Evolutionary conservation across 2,329 filamentous ascomycete species (phyloP).

Genomic region (Emmonsiellopsis sp.): DNA sequence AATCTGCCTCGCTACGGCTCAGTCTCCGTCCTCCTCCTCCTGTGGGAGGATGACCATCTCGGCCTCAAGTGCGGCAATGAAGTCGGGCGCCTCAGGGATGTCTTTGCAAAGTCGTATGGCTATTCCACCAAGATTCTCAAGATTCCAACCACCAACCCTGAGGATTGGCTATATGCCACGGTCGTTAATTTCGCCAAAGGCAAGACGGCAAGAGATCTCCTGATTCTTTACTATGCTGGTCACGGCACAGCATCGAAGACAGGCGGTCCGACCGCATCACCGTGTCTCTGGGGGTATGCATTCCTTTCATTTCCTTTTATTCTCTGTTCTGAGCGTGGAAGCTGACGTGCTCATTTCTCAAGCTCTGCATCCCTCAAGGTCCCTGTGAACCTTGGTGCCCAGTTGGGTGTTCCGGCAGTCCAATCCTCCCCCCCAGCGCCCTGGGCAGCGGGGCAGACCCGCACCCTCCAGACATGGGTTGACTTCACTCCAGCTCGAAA

Average conservation of each 20-base stretch:
- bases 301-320: not conserved
- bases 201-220: not conserved
- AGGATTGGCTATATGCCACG: not conserved
- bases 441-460: no score
- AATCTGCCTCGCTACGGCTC: not conserved
- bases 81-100: not conserved
- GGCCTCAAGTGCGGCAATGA: not conserved
- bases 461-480: not conserved
- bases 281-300: not conserved
- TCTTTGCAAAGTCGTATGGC: conserved; percentile 1
- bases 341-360: not conserved
- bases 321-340: not conserved
- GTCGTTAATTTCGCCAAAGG: not conserved
- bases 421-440: not conserved
- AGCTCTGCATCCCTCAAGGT: not conserved
- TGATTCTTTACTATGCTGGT: not conserved
- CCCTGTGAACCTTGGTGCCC: not conserved
- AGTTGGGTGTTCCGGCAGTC: not conserved
- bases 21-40: conserved; percentile 1
- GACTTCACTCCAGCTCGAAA: not conserved
- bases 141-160: not conserved
- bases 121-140: conserved; percentile 1
- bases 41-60: conserved; percentile 4
- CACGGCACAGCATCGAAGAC: not conserved
- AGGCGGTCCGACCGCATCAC: not conserved